Evolutionary conservation across 352 stramenopile genomes (phyloP), one percentile per base, ranked within the genome.

Genomic region (Globisporangium orthogonon): DNA sequence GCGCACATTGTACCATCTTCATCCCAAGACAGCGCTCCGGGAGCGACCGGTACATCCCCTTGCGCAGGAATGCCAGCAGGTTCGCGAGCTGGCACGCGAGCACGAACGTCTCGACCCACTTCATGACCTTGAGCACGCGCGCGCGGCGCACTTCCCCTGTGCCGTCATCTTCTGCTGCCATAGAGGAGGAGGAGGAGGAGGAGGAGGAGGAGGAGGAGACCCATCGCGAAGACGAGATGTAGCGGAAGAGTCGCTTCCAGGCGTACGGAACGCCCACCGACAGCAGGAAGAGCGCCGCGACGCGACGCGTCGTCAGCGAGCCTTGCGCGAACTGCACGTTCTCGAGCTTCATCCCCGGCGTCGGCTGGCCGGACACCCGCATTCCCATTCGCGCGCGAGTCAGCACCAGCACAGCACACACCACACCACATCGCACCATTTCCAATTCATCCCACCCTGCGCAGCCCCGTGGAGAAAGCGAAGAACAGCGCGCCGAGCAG

Each of bases 311-410:
- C 13, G 76, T 85, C 48, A 94, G 60, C 31, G 73, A 23, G 31
- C 73, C 61, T 4, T 71, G 63, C 7, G 62, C 63, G 29, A 89
- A 94, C 52, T 71, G 74, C 7, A 94, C 64, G 39, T 92, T 92
- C 60, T 94, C 80, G 23, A 94, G 64, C 56, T 88, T 88, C 84
- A 94, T 94, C 2, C 84, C 84, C 7, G 84, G 84, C 9, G 84
- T 94, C 5, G 82, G 76, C 84, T 94, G 46, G 35, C 37, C 13
- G 46, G 2, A 50, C 28, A 53, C 30, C 23, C 23, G 39, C 59
- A 58, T 14, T 23, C 23, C 23, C 23, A 23, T 23, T 23, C 23
- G 49, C 37, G 41, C 29, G 52, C 10, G 10, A 29, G 7, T 43
- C 3, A 43, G 37, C 10, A 14, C 11, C 13, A 23, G 40, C 40